Evolutionary conservation across 2,329 filamentous ascomycete species (phyloP), one percentile per base, ranked within the genome.

Genomic region (Chaetomiaceae sp.): DNA sequence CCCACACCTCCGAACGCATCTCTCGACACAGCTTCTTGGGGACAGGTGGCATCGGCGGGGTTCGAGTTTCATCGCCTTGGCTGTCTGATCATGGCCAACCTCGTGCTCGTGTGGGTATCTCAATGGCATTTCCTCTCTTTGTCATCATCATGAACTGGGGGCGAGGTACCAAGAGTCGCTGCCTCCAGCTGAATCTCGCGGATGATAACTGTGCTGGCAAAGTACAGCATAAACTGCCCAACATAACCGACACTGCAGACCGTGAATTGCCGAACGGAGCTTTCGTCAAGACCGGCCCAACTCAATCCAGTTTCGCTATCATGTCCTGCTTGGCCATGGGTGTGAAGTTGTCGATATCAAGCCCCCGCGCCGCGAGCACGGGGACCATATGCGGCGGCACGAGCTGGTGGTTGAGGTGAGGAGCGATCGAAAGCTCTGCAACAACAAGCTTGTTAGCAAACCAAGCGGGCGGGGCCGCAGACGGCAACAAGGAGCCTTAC

Each of bases 281-380:
- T 50, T 48, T 53, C 42, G 44, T 54, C 42, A 44, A 51, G 16
- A 9, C 40, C 39, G 37, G 47, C 21, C n/a, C 39, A 39, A 45
- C 53, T 91, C 86, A 99, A 74, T 99, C 93, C 71, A 99, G 78
- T 71, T 91, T 89, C 53, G 93, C 93, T 75, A 96, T 89, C 93
- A 99, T 97, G 70, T 96, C 89, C 65, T 93, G 86, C 77, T 90
- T 95, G 65, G 86, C 76, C 75, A 99, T 78, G 40, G 92, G 92
- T 62, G 84, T 89, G 71, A 99, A 88, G 70, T 91, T 91, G 71
- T 96, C 89, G 65, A 96, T 89, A 68, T 97, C 91, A 60, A 99
- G 80, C 48, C 89, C 91, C 63, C 83, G 84, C 42, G 85, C 78
- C 56, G 81, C 81, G 54, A 99, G 78, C 53, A 82, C 77, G 19